Evolutionary conservation across 495 filamentous ascomycete species (phyloP), one percentile per base, ranked within the genome.

Genomic region (Glarea lozoyensis): DNA sequence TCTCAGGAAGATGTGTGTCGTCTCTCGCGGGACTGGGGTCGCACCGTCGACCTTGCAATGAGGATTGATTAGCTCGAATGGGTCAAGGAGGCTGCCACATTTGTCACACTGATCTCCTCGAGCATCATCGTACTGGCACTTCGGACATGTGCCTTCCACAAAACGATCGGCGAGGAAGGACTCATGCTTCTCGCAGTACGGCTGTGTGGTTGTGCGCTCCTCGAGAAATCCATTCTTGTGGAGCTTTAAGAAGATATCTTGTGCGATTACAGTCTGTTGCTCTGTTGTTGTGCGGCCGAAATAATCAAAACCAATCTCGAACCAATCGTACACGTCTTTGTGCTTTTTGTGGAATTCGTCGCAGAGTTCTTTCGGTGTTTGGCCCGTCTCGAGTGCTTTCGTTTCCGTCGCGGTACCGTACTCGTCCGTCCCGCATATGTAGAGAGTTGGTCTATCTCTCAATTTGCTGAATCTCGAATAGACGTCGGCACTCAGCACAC

Each of bases 111-210:
- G 78, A 54, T 86, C 83, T 43, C 82, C 80, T 41, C 75, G 68
- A 22, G 88, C 88, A 57, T 89, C 88, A 30, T 77, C 70, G 60
- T 88, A 88, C 40, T 72, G 71, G 64, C 85, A 96, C 43, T 76
- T 76, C 30, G 81, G 79, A 63, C 89, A 96, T 49, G 80, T 82
- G 13, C 89, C 89, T 65, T 95, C 88, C 15, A 96, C 87, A 57
- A 84, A 97, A 30, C 90, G 85, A 62, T 97, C 90, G 16, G 90
- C 88, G 39, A 97, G 60, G 69, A 94, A 97, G 17, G 79, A 79
- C 13, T 78, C 66, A 60, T 97, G 88, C 21, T 78, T 71, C 47
- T 87, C 79, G 59, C 90, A 96, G 66, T 85, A 96, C 16, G 88
- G 84, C 58, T 96, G 90, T 13, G 64, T 69, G 12, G 69, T 75